A percentile compares a stretch with the other conserved stretches of the same genome.
phyloP scores from a whole-genome alignment of 495 filamentous ascomycete genomes.

The Daldinia bambusicola region DNA sequence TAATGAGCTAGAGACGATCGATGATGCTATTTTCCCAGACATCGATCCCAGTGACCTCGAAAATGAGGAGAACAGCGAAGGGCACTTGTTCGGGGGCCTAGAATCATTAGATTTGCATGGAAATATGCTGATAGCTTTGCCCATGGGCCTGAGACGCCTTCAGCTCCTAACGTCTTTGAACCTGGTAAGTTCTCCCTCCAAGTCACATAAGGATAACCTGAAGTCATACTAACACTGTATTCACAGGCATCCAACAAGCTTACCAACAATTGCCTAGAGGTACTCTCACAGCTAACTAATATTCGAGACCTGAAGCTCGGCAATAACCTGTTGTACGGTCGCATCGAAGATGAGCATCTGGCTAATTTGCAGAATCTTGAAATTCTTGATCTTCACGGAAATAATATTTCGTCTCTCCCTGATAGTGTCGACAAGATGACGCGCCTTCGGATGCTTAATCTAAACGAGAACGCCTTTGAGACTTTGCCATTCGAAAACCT shows the following conservation, averaged over 20 bases:
- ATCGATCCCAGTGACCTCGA: constrained; percentile 64
- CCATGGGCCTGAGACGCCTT: constrained; percentile 78
- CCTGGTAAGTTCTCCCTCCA: constrained; percentile 62
- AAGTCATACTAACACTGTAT: constrained; percentile 25
- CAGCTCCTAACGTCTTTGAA: constrained; percentile 81
- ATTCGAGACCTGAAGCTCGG: constrained; percentile 84
- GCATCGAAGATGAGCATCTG: constrained; percentile 65
- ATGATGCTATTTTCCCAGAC: constrained; percentile 81
- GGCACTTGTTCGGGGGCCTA: constrained; percentile 83
- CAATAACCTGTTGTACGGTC: constrained; percentile 77
- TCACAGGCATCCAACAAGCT: constrained; percentile 81
- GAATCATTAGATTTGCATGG: constrained; percentile 87
- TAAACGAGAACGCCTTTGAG: constrained; percentile 78
- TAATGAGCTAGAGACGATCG: constrained; percentile 83
- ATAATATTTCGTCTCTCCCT: constrained; percentile 81
- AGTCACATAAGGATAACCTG: not conserved
- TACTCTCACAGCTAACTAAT: constrained; percentile 73
- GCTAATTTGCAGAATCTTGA: constrained; percentile 73
- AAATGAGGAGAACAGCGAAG: constrained; percentile 68
- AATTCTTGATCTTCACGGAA: constrained; percentile 80
- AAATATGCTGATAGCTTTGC: constrained; percentile 77
- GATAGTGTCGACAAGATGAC: constrained; percentile 68
- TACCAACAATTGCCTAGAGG: constrained; percentile 71
- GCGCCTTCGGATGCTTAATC: constrained; percentile 76
- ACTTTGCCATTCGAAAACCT: constrained; percentile 75